Evolutionary conservation across 257 asterid genomes (phyloP).

Genomic region (Agastache rugosa): DNA sequence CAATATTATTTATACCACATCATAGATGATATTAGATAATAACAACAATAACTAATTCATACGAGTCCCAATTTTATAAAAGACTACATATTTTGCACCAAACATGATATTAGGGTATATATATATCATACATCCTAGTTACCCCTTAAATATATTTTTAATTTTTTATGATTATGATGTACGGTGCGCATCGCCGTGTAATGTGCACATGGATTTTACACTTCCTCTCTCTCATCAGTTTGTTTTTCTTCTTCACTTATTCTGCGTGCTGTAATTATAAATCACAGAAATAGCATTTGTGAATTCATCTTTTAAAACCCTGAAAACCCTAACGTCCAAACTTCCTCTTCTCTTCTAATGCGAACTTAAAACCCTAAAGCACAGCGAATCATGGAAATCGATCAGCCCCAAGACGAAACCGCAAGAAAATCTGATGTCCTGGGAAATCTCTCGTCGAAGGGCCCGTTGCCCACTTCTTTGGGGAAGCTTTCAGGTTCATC

Average conservation of each 20-base stretch:
- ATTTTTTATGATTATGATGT: too few species aligned
- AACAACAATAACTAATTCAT: too few species aligned
- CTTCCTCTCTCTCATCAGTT: not conserved
- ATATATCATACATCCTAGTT: too few species aligned
- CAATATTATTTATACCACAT: too few species aligned
- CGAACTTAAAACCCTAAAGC: slow-evolving; percentile 16
- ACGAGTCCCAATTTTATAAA: too few species aligned
- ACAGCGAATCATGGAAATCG: slow-evolving; percentile 59
- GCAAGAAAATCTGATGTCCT: slow-evolving; percentile 48
- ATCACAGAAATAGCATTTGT: too few species aligned
- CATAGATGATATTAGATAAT: too few species aligned
- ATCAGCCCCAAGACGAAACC: slow-evolving; percentile 55
- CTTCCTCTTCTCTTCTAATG: slow-evolving; percentile 21
- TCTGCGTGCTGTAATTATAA: not conserved
- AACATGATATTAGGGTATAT: too few species aligned
- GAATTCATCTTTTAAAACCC: slow-evolving; percentile 42
- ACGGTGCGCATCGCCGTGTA: too few species aligned
- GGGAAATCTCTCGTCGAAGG: slow-evolving; percentile 50
- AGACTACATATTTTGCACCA: too few species aligned
- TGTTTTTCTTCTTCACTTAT: not conserved
- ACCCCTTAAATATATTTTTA: too few species aligned
- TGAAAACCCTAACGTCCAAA: slow-evolving; percentile 47
- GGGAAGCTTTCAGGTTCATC: slow-evolving; percentile 87
- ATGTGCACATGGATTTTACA: not conserved
- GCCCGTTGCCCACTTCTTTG: slow-evolving; percentile 57